A percentile compares a stretch with the other conserved stretches of the same genome.
phyloP scores from a whole-genome alignment of 176 grass and related monocot species.

The Alloteropsis semialata region DNA sequence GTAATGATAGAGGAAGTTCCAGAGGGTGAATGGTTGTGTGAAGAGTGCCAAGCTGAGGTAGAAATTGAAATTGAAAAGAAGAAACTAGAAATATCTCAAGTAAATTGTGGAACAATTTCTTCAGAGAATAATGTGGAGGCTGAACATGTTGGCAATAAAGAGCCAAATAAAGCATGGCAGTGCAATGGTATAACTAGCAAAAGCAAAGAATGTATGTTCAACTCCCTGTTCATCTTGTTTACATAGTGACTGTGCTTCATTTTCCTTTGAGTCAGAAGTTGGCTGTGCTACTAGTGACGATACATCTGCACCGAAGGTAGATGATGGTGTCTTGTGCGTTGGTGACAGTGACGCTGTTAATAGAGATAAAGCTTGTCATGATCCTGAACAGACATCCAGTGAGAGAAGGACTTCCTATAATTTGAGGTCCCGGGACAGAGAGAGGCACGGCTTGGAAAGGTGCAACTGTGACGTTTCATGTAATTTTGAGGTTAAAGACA shows the following conservation, averaged over 20 bases:
- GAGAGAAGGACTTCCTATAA: neutral
- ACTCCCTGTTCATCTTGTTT: conserved; percentile 43
- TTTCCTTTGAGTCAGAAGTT: conserved; percentile 21
- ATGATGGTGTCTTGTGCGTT: conserved; percentile 16
- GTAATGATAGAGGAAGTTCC: conserved; percentile 54
- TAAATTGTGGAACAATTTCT: conserved; percentile 2
- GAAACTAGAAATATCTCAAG: conserved; percentile 20
- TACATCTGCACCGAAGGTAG: conserved; percentile 11
- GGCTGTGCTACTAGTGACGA: conserved; percentile 1
- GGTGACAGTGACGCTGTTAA: conserved; percentile 7
- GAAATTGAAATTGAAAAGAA: conserved; percentile 35
- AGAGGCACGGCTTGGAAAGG: neutral
- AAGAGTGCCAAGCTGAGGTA: conserved; percentile 61
- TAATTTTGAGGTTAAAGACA: conserved; percentile 21
- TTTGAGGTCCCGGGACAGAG: neutral
- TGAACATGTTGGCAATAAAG: conserved; percentile 20
- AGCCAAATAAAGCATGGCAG: neutral
- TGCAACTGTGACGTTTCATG: conserved; percentile 7
- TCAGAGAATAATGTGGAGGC: conserved; percentile 13
- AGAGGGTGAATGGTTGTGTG: conserved; percentile 70
- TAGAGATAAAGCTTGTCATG: conserved; percentile 20
- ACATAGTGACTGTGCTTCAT: conserved; percentile 13
- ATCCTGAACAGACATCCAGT: neutral
- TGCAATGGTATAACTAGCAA: neutral
- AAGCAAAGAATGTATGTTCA: conserved; percentile 33